These are phyloP conservation scores for Cladosporium sp. DNA, from an alignment of 2,329 filamentous ascomycete genomes.

Conservation along the genomic window DNA sequence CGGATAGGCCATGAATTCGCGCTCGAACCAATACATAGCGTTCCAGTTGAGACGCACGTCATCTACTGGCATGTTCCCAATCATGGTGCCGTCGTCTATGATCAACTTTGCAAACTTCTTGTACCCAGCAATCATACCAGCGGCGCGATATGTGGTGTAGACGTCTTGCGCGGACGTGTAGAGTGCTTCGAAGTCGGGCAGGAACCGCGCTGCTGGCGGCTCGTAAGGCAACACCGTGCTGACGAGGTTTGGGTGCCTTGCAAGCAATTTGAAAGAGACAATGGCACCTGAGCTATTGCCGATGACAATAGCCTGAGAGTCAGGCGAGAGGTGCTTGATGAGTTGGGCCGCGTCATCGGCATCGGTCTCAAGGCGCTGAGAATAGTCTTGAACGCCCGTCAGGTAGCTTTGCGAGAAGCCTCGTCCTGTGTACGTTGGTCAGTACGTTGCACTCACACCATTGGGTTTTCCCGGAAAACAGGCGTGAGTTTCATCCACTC, in stretches of 20 bases:
- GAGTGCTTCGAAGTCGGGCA: conserved; percentile 15
- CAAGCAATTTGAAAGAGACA: conserved; percentile 11
- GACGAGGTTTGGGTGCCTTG: conserved; percentile 13
- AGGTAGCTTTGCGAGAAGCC: conserved; percentile 20
- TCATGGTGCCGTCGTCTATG: conserved; percentile 8
- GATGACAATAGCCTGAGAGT: conserved; percentile 10
- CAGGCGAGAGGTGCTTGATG: conserved; percentile 10
- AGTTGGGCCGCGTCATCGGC: conserved; percentile 28
- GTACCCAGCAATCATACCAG: conserved; percentile 13
- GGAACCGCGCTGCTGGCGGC: conserved; percentile 14
- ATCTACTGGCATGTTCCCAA: conserved; percentile 1
- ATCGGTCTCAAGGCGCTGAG: conserved; percentile 26
- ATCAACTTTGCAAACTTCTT: conserved; percentile 14
- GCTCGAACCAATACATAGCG: conserved; percentile 15
- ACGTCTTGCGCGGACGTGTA: neutral
- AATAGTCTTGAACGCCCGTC: conserved; percentile 23
- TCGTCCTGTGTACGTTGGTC: neutral
- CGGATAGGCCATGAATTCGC: conserved; percentile 15
- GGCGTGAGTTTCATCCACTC: too few species aligned
- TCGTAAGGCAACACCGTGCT: conserved; percentile 15
- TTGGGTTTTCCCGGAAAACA: too few species aligned
- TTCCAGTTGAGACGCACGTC: conserved; percentile 7
- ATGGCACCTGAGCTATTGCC: conserved; percentile 15
- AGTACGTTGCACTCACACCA: neutral
- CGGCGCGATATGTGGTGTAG: conserved; percentile 15